A percentile compares a stretch with the other conserved stretches of the same genome.
Conservation (phyloP, 2,329 filamentous ascomycete genomes). For the Pseudonectria foliicola region DNA sequence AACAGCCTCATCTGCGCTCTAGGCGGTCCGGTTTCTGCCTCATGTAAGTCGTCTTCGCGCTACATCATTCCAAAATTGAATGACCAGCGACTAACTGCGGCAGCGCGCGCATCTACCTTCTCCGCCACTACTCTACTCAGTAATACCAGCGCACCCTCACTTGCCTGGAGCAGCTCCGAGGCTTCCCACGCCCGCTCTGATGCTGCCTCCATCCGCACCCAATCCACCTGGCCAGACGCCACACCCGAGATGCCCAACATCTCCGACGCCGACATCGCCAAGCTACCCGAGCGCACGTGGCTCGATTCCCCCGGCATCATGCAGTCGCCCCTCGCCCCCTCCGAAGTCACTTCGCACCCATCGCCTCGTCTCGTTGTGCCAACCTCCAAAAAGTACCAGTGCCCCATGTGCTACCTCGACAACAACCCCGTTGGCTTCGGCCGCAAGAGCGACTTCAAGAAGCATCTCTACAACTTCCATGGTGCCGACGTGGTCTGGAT, state of each 20-base stretch:
- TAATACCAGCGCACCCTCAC: conserved; percentile 33
- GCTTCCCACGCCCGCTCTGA: conserved; percentile 33
- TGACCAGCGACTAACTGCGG: conserved; percentile 7
- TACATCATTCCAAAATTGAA: conserved; percentile 1
- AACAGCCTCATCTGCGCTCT: conserved; percentile 31
- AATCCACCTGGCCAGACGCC: conserved; percentile 31
- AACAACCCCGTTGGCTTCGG: conserved; percentile 39
- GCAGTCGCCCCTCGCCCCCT: conserved; percentile 27
- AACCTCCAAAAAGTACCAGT: conserved; percentile 36
- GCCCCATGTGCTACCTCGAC: conserved; percentile 39
- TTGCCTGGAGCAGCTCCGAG: conserved; percentile 35
- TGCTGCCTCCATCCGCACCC: conserved; percentile 32
- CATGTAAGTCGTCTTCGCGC: conserved; percentile 25
- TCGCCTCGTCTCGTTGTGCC: conserved; percentile 31
- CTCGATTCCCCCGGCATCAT: conserved; percentile 32
- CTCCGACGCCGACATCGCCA: conserved; percentile 28
- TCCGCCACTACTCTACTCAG: conserved; percentile 35
- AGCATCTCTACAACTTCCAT: conserved; percentile 42
- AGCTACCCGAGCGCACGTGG: conserved; percentile 31
- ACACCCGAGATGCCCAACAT: conserved; percentile 27
- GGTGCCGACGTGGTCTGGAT: conserved; percentile 36
- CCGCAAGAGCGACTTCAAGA: conserved; percentile 42
- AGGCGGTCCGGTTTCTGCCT: conserved; percentile 25
- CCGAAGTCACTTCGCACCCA: conserved; percentile 28
- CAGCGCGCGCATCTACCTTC: conserved; percentile 33